Evolutionary conservation across 2,329 filamentous ascomycete species (phyloP).

Genomic region (Colletotrichum sp.): DNA sequence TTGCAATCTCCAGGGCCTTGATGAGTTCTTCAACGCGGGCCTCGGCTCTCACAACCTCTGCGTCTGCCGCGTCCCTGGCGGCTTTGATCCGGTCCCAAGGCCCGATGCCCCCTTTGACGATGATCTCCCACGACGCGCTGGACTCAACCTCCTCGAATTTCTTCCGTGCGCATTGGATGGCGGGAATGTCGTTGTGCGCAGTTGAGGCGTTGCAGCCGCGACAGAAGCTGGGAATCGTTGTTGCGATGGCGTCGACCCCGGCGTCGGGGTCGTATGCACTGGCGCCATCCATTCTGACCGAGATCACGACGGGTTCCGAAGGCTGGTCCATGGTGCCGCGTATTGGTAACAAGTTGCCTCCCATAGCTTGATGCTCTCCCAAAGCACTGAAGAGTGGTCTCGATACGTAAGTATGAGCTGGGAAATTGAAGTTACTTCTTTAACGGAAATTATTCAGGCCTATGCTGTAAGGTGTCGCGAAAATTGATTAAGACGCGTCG

Average conservation of each 20-base stretch:
- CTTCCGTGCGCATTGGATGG: not conserved
- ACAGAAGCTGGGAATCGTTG: not conserved
- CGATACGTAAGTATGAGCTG: rapidly evolving
- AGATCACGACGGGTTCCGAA: not conserved
- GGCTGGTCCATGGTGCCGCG: rapidly evolving
- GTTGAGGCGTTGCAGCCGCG: not conserved
- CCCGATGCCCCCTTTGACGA: not conserved
- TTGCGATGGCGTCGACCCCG: not conserved
- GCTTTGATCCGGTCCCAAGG: not conserved
- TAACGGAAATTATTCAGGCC: not conserved
- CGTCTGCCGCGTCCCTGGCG: not conserved
- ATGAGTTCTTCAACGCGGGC: not conserved
- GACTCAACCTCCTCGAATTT: not conserved
- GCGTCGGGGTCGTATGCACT: not conserved
- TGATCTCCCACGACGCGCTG: not conserved
- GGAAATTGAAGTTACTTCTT: not conserved
- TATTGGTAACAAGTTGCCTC: not conserved
- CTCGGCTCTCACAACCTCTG: not conserved
- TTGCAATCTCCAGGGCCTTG: not conserved
- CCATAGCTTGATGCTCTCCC: not conserved
- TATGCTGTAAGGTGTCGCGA: not conserved
- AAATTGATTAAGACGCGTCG: not conserved
- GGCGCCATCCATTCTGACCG: not conserved
- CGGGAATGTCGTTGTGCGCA: not conserved
- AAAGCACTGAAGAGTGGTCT: not conserved